Base-by-base conservation (phyloP, 257 asterid genomes). In the Solanum sparsipilum region DNA sequence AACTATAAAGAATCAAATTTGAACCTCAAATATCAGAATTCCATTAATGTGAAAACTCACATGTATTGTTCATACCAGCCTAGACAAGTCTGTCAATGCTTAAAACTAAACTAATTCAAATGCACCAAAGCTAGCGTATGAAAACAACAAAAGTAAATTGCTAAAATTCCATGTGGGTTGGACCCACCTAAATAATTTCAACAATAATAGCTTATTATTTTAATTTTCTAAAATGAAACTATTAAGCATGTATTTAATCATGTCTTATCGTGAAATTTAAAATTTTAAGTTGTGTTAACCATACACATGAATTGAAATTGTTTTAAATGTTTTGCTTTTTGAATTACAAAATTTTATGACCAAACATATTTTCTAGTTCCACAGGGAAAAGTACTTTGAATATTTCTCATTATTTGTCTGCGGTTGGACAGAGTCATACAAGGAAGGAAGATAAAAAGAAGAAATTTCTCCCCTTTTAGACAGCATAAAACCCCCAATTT, bases 311-410 rank as follows among this genome's bases (percentile, higher is more conserved):
- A 20, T 58, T 7, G 4, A 52, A 0, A 18, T 52, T 6, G 9
- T 48, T 48, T 52, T 18, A 15, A 52, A 5, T 5, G 0, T 56
- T 1, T 52, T 5, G 0, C 1, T 16, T 18, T 18, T 2, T 0
- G 2, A 56, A 56, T 6, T 56, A 18, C 0, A 20, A 18, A 20
- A 7, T 56, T 56, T 56, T 56, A 20, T 7, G 2, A 56, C 0
- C 5, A 0, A 56, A 56, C 11, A 2, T 56, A 56, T 56, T 56
- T 56, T 7, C 0, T 0, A 56, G n/a, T 2, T 18, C 21, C 60
- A 16, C 23, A 2, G 1, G 23, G 23, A 48, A 16, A 48, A 48
- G 21, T 16, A 52, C 63, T 5, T 48, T 0, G 1, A 52, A 16
- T 52, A 52, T 52, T 52, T 52, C 65, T 56, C 65, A 56, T 56